phyloP scores from a whole-genome alignment of 345 rosid species.

The Rhodamnia argentea region DNA sequence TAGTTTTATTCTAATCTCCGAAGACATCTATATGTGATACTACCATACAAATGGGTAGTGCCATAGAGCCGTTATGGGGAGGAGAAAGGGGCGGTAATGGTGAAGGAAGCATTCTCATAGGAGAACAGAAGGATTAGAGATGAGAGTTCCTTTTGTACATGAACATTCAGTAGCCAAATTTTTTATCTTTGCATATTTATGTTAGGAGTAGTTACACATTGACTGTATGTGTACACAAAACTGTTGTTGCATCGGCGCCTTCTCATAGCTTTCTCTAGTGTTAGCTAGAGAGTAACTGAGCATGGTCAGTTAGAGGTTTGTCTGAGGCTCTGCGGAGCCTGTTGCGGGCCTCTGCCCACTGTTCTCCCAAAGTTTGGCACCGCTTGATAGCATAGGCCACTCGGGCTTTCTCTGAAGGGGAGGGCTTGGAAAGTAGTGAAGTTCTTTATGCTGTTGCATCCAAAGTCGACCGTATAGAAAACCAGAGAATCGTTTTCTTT shows the following conservation, averaged over 20 bases:
- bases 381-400: not conserved
- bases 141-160: not conserved
- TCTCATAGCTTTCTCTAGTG: not conserved
- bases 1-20: not conserved
- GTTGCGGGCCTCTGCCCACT: not conserved
- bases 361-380: not conserved
- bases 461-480: not conserved
- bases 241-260: not conserved
- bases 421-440: not conserved
- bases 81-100: not conserved
- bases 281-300: not conserved
- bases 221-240: not conserved
- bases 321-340: not conserved
- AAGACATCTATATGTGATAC: not conserved
- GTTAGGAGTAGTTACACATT: not conserved
- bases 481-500: not conserved
- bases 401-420: not conserved
- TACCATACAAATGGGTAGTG: not conserved
- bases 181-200: not conserved
- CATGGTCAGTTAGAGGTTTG: not conserved
- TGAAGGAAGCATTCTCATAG: not conserved
- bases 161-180: not conserved
- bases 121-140: not conserved
- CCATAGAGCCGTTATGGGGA: not conserved
- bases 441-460: not conserved